phyloP scores from a whole-genome alignment of 495 filamentous ascomycete genomes.

The Aspergillus indologenus region DNA sequence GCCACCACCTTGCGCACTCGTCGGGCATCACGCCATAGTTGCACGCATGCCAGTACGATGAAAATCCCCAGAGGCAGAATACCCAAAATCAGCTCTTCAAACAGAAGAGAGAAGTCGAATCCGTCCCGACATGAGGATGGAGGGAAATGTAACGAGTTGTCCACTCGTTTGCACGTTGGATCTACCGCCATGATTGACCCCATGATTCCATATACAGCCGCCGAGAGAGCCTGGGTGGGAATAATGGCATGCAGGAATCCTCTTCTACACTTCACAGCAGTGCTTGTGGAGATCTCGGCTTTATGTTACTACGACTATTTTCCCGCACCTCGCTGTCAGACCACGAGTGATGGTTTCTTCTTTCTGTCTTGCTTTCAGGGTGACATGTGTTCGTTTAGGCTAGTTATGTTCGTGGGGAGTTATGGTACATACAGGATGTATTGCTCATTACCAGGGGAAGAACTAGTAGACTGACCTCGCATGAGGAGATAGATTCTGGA shows the following conservation, averaged over 20 bases:
- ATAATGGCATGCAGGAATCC: background rate
- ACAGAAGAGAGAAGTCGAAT: conserved; percentile 62
- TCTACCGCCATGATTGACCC: conserved; percentile 26
- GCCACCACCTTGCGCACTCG: conserved; percentile 45
- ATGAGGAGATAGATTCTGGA: background rate
- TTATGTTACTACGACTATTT: background rate
- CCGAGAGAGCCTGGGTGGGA: conserved; percentile 1
- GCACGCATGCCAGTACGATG: conserved; percentile 46
- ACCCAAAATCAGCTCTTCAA: conserved; percentile 55
- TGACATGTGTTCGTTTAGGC: background rate
- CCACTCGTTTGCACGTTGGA: conserved; percentile 30
- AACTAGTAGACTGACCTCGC: background rate
- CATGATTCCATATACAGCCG: conserved; percentile 3
- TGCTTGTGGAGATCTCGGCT: background rate
- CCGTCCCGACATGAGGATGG: conserved; percentile 43
- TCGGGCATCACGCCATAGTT: conserved; percentile 43
- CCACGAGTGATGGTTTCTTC: background rate
- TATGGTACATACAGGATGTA: background rate
- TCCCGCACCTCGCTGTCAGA: background rate
- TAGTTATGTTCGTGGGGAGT: background rate
- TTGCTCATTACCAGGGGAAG: background rate
- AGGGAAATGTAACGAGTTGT: conserved; percentile 44
- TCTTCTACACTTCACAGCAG: background rate
- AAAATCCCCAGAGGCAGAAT: conserved; percentile 48
- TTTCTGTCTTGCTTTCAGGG: background rate